Evolutionary conservation across 2,329 filamentous ascomycete genomes (phyloP).

Genomic region (Exophiala aquamarina): DNA sequence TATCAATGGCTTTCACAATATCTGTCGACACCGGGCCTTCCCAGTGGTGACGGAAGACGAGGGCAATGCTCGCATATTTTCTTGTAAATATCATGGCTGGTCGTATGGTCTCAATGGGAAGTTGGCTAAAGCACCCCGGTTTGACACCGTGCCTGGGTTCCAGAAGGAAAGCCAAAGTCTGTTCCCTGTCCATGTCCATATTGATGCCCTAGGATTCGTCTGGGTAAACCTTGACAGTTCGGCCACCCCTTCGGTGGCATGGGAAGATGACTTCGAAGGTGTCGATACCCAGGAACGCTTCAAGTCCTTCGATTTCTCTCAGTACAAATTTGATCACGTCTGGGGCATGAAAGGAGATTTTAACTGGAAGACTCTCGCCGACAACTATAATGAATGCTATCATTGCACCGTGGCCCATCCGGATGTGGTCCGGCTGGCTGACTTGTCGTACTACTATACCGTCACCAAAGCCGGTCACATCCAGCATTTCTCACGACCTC

Average conservation of each 20-base stretch:
- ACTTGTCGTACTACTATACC: slow-evolving; percentile 54
- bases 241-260: slow-evolving; percentile 41
- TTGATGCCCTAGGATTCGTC: slow-evolving; percentile 23
- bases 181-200: slow-evolving; percentile 34
- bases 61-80: slow-evolving; percentile 44
- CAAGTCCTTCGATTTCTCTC: slow-evolving; percentile 48
- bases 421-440: slow-evolving; percentile 54
- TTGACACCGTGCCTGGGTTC: slow-evolving; percentile 56
- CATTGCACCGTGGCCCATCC: slow-evolving; percentile 61
- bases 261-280: slow-evolving; percentile 53
- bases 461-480: slow-evolving; percentile 55
- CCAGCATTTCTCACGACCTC: slow-evolving; percentile 46
- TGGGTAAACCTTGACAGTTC: slow-evolving; percentile 24
- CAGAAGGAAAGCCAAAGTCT: slow-evolving; percentile 58
- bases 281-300: slow-evolving; percentile 50
- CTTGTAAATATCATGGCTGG: slow-evolving; percentile 65
- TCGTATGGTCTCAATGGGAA: slow-evolving; percentile 60
- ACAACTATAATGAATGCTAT: slow-evolving; percentile 61
- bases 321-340: slow-evolving; percentile 58
- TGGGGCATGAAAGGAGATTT: slow-evolving; percentile 59
- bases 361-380: slow-evolving; percentile 62
- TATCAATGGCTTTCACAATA: slow-evolving; percentile 63
- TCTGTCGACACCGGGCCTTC: slow-evolving; percentile 62
- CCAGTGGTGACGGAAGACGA: slow-evolving; percentile 42
- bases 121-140: slow-evolving; percentile 61